Percentiles rank a stretch among this genome's conserved stretches.
phyloP scores from a whole-genome alignment of 768 basidiomycete species.

The Pisolithus microcarpus region DNA sequence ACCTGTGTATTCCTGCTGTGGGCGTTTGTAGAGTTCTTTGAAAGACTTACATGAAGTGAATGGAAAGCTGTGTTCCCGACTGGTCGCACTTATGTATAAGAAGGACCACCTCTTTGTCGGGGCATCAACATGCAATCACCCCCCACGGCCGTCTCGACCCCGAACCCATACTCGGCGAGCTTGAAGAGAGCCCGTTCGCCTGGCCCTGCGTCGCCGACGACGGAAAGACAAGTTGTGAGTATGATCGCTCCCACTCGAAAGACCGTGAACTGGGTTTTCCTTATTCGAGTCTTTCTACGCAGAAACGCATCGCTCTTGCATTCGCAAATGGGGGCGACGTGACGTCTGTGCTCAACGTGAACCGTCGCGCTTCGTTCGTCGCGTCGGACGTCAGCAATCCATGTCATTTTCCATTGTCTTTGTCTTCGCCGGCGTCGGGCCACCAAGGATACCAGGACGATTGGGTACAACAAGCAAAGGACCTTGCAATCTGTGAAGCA shows the following conservation, averaged over 20 bases:
- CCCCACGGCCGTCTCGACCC: neutral
- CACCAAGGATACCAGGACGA: conserved; percentile 52
- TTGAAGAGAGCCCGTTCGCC: conserved; percentile 59
- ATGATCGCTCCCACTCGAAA: neutral
- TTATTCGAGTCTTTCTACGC: neutral
- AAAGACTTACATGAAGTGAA: neutral
- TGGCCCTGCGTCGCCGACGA: conserved; percentile 28
- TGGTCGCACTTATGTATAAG: too few relatives aligned
- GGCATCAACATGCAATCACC: conserved; percentile 50
- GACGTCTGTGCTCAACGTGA: conserved; percentile 1
- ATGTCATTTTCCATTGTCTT: conserved; percentile 21
- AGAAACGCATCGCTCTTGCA: conserved; percentile 57
- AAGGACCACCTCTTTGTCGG: conserved; percentile 13
- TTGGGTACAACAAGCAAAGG: conserved; percentile 68
- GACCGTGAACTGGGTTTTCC: neutral
- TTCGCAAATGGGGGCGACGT: conserved; percentile 18
- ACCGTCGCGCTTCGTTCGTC: conserved; percentile 27
- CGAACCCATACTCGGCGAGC: neutral
- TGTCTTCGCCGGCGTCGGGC: neutral
- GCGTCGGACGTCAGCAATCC: conserved; percentile 10
- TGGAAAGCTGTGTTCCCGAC: neutral
- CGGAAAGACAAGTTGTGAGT: conserved; percentile 53
- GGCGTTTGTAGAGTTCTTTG: neutral
- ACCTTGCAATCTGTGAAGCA: conserved; percentile 42
- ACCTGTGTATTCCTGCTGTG: too few relatives aligned